Evolutionary conservation across 169 alveolate species (phyloP).

Genomic region (Cyclospora cayetanensis): DNA sequence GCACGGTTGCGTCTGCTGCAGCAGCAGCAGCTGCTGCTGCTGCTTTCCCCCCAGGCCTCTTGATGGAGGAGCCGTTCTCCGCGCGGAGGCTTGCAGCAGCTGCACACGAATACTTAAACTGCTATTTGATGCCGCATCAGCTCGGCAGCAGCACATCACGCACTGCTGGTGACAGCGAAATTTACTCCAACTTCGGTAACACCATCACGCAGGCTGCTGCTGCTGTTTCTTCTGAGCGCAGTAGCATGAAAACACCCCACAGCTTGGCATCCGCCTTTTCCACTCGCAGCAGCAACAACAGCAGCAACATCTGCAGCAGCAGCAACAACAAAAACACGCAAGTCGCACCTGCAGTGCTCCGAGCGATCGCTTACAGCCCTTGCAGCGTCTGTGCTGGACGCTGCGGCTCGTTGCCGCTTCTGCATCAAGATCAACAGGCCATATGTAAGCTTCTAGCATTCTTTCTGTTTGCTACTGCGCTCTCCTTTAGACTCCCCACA

Average conservation of each 20-base stretch:
- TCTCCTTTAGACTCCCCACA: too few species aligned
- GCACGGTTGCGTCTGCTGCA: not conserved
- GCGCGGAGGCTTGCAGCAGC: constrained; percentile 31
- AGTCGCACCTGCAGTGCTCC: not conserved
- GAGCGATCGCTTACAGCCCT: not conserved
- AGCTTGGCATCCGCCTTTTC: too few species aligned
- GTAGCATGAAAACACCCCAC: too few species aligned
- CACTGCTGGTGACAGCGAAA: not conserved
- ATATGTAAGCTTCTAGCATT: too few species aligned
- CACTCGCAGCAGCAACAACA: not conserved
- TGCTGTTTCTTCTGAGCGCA: too few species aligned
- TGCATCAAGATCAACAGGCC: constrained; percentile 33
- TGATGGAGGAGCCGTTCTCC: not conserved
- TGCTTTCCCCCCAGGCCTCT: not conserved
- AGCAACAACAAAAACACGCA: not conserved
- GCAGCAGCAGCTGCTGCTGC: constrained; percentile 20
- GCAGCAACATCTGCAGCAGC: constrained; percentile 48
- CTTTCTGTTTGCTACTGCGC: too few species aligned
- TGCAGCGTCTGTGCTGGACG: not conserved
- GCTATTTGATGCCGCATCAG: constrained; percentile 10
- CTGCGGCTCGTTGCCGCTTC: constrained; percentile 17
- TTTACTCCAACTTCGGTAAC: not conserved
- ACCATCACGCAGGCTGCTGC: too few species aligned
- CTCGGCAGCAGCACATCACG: not conserved
- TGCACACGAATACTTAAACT: constrained; percentile 3